Percentiles rank a stretch among this genome's conserved stretches.
Conservation (phyloP, 2,329 filamentous ascomycete species). For the Colletotrichum theobromicola region DNA sequence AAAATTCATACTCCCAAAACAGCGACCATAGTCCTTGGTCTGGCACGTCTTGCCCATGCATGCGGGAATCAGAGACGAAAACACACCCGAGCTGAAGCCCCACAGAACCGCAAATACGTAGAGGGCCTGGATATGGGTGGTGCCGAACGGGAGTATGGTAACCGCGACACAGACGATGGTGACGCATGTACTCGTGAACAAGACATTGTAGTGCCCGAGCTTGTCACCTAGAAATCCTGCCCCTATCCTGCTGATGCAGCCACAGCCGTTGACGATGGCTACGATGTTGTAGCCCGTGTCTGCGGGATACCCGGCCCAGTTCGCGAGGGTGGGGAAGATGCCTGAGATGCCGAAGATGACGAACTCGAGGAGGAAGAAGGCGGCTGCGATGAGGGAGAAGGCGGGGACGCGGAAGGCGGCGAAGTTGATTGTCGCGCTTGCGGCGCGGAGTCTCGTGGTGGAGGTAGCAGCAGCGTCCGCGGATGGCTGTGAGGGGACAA, state of each 20-base stretch:
- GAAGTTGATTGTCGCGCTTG: slow-evolving; percentile 39
- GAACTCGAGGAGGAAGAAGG: slow-evolving; percentile 53
- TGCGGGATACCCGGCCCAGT: slow-evolving; percentile 33
- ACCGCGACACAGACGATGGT: slow-evolving; percentile 39
- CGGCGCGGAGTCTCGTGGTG: slow-evolving; percentile 17
- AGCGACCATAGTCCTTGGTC: slow-evolving; percentile 45
- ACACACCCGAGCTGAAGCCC: slow-evolving; percentile 51
- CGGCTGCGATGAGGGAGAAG: slow-evolving; percentile 44
- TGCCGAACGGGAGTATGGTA: slow-evolving; percentile 50
- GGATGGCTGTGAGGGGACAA: not conserved
- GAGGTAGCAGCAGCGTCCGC: accelerated
- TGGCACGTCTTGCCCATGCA: slow-evolving; percentile 52
- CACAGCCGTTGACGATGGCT: slow-evolving; percentile 47
- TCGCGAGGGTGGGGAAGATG: slow-evolving; percentile 50
- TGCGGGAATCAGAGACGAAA: slow-evolving; percentile 37
- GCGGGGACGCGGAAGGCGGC: slow-evolving; percentile 43
- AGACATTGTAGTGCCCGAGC: slow-evolving; percentile 50
- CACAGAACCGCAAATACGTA: slow-evolving; percentile 51
- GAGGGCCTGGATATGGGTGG: slow-evolving; percentile 39
- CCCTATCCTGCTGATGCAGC: slow-evolving; percentile 46
- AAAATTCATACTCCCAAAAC: slow-evolving; percentile 43
- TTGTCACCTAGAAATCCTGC: slow-evolving; percentile 47
- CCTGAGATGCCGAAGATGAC: slow-evolving; percentile 51
- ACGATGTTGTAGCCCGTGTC: slow-evolving; percentile 49
- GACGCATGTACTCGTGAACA: slow-evolving; percentile 29